phyloP scores from a whole-genome alignment of 768 basidiomycete genomes.

The Macrolepiota fuliginosa region DNA sequence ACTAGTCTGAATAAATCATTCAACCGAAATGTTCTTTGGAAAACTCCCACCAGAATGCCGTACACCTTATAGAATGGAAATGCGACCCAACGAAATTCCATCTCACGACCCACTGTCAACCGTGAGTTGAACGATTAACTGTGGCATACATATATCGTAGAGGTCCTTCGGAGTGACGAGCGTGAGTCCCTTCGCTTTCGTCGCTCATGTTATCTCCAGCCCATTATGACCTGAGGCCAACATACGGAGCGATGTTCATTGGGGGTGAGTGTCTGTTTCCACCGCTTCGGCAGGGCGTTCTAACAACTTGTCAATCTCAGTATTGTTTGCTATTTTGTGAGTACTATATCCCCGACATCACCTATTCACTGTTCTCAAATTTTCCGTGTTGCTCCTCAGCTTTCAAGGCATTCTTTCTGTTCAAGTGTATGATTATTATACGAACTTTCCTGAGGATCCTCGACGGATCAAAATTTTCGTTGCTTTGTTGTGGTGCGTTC shows the following conservation, averaged over 20 bases:
- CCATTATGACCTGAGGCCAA: conserved; percentile 8
- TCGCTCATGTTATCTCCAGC: not conserved
- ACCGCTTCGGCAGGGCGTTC: not conserved
- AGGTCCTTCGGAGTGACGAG: not conserved
- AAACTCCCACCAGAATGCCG: too few species aligned
- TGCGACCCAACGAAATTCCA: not conserved
- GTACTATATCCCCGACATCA: not conserved
- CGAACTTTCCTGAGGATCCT: conserved; percentile 17
- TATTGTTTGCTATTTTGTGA: conserved; percentile 8
- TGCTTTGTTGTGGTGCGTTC: conserved; percentile 4
- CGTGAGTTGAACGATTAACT: not conserved
- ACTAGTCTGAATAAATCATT: too few species aligned
- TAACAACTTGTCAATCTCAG: not conserved
- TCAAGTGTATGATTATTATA: conserved; percentile 20
- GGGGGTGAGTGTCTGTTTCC: conserved; percentile 13
- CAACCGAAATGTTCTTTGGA: too few species aligned
- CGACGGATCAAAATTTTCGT: conserved; percentile 16
- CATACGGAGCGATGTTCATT: conserved; percentile 22
- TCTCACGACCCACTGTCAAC: not conserved
- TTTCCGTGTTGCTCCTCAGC: conserved; percentile 8
- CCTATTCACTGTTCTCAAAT: not conserved
- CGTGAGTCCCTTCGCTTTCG: not conserved
- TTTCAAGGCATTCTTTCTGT: conserved; percentile 20
- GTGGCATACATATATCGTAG: not conserved
- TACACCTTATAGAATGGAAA: not conserved